These are phyloP conservation scores for Halenospora varia DNA, from an alignment of 495 filamentous ascomycete species.

Conservation along the genomic window DNA sequence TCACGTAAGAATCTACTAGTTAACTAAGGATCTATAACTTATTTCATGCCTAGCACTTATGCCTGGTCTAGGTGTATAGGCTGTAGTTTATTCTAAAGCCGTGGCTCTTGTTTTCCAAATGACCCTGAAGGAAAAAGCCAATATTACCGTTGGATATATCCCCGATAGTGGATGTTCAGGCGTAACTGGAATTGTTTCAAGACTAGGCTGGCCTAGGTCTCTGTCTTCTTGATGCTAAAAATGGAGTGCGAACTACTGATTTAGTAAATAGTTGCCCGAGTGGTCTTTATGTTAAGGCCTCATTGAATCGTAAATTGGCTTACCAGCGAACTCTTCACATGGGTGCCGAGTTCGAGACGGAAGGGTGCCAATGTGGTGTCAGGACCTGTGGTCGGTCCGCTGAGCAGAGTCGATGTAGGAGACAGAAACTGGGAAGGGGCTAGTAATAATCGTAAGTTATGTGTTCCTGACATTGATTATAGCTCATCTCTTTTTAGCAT, in stretches of 20 bases:
- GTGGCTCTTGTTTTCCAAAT: constrained; percentile 48
- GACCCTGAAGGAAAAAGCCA: constrained; percentile 53
- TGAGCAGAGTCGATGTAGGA: constrained; percentile 44
- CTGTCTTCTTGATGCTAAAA: constrained; percentile 37
- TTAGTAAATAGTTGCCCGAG: not conserved
- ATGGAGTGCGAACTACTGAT: not conserved
- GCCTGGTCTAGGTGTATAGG: not conserved
- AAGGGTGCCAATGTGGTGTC: constrained; percentile 67
- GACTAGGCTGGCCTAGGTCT: constrained; percentile 57
- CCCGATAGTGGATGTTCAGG: constrained; percentile 20
- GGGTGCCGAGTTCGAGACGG: constrained; percentile 49
- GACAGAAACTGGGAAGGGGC: constrained; percentile 56
- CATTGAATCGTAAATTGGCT: constrained; percentile 50
- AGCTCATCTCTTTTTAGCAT: constrained; percentile 5
- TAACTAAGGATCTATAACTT: not conserved
- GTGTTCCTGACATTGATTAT: constrained; percentile 31
- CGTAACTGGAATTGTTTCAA: constrained; percentile 32
- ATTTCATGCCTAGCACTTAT: not conserved
- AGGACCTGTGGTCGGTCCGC: constrained; percentile 59
- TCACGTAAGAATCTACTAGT: not conserved
- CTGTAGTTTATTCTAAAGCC: constrained; percentile 45
- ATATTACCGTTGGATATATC: constrained; percentile 70
- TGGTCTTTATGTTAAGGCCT: not conserved
- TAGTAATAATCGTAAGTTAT: constrained; percentile 22
- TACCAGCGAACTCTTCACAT: constrained; percentile 43